Evolutionary conservation across 202 grass and related monocot species (phyloP).

Genomic region (Eragrostis tef): DNA sequence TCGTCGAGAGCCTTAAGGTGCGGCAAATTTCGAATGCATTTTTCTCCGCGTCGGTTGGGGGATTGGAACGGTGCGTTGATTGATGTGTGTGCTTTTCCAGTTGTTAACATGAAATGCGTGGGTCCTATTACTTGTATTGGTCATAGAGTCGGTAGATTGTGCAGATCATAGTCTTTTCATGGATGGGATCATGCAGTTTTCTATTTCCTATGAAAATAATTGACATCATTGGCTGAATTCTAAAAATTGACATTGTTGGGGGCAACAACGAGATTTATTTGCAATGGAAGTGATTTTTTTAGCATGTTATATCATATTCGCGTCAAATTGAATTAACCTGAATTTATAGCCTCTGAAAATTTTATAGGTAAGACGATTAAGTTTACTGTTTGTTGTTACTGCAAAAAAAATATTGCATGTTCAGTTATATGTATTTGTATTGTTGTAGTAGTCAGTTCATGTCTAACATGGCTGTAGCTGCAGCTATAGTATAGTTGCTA

Average conservation of each 20-base stretch:
- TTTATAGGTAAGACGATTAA: neutral
- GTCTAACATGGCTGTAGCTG: constrained; percentile 10
- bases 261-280: constrained; percentile 27
- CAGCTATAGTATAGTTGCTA: neutral
- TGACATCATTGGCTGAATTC: neutral
- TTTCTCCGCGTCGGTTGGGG: constrained; percentile 11
- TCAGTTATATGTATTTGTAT: neutral
- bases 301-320: neutral
- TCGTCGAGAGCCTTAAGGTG: constrained; percentile 92
- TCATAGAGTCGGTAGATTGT: constrained; percentile 15
- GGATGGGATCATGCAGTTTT: neutral
- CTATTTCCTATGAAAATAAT: neutral
- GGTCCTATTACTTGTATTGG: neutral
- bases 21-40: constrained; percentile 3
- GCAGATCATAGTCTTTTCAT: neutral
- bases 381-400: neutral
- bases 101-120: constrained; percentile 19
- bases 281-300: neutral
- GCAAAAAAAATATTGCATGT: neutral
- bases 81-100: neutral
- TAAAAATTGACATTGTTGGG: neutral
- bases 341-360: neutral
- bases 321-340: constrained; percentile 1
- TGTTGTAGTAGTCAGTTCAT: neutral
- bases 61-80: constrained; percentile 5